Evolutionary conservation across 73 alveolate species (phyloP), one percentile per base, ranked within the genome.

Genomic region (Tetrahymena thermophila): DNA sequence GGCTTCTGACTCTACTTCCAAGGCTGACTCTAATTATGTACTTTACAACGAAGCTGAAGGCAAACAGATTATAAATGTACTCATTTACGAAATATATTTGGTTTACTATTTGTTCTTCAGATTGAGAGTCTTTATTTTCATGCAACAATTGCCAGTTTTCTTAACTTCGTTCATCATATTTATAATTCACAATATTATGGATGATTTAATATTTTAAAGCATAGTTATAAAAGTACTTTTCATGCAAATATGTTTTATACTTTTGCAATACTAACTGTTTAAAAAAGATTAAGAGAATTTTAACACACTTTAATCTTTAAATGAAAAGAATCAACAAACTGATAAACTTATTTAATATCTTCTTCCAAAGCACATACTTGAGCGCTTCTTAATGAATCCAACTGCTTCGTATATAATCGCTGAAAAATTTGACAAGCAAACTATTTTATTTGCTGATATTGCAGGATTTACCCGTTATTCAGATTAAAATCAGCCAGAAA

Each of bases 351-450:
- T 95, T 10, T 85, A 95, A 37, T 95, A 95, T 95, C 57, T 95
- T 4, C 85, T 95, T 37, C 97, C 97, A 31, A 95, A 50, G 35
- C 97, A 95, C 44, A 95, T 95, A 25, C 85, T 95, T 14, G 56
- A 95, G 19, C 56, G 94, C 55, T 95, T 95, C 43, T 97, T 98
- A 28, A 97, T 96, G 93, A 96, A 97, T 93, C 96, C 96, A 85
- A 97, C 97, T 94, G 98, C 97, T 94, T 96, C 96, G 8, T 97
- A 98, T 31, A 96, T 96, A 11, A 97, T 95, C 35, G 94, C 94
- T 23, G 97, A 95, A 35, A 89, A 93, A 44, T 71, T 95, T 11
- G 96, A 93, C 55, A 56, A 94, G 38, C 21, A 85, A 93, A 95
- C 97, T 35, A 93, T 95, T 23, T 37, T 95, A n/a, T 95, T 93